These are phyloP conservation scores for Clavispora carvajalis DNA, from an alignment of 805 yeast genomes.

Conservation along the genomic window DNA sequence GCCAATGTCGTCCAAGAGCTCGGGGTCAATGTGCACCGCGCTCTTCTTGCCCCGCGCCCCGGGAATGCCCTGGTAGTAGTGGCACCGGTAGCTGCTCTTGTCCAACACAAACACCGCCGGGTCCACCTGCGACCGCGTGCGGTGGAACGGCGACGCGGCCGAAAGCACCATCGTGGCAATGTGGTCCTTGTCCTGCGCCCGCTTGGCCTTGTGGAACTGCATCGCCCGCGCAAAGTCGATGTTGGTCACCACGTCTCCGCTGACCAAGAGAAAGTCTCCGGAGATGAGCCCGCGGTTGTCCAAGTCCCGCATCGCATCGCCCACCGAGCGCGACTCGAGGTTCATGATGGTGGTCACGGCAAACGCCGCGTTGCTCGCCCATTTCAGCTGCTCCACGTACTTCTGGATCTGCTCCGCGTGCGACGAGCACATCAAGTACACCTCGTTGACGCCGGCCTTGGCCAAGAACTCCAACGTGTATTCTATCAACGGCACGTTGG, in stretches of 20 bases:
- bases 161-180: conserved; percentile 92
- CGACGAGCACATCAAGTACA: conserved; percentile 80
- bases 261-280: conserved; percentile 82
- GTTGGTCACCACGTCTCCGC: conserved; percentile 95
- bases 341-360: conserved; percentile 73
- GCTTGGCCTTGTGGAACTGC: conserved; percentile 67
- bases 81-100: conserved; percentile 64
- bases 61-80: conserved; percentile 79
- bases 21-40: conserved; percentile 68
- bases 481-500: conserved; percentile 89
- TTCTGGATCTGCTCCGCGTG: conserved; percentile 86
- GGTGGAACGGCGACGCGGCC: conserved; percentile 77
- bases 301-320: conserved; percentile 95
- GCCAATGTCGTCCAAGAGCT: conserved; percentile 68
- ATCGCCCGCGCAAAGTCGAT: conserved; percentile 72
- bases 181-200: conserved; percentile 76
- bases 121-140: conserved; percentile 74
- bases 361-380: conserved; percentile 77
- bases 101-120: conserved; percentile 85
- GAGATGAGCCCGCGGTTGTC: conserved; percentile 86
- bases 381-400: conserved; percentile 70
- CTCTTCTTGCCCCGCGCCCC: conserved; percentile 36
- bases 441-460: conserved; percentile 84
- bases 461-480: conserved; percentile 94
- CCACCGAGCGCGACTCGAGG: conserved; percentile 84